These are phyloP conservation scores for Agastache rugosa DNA, from an alignment of 257 asterid species.

Conservation along the genomic window DNA sequence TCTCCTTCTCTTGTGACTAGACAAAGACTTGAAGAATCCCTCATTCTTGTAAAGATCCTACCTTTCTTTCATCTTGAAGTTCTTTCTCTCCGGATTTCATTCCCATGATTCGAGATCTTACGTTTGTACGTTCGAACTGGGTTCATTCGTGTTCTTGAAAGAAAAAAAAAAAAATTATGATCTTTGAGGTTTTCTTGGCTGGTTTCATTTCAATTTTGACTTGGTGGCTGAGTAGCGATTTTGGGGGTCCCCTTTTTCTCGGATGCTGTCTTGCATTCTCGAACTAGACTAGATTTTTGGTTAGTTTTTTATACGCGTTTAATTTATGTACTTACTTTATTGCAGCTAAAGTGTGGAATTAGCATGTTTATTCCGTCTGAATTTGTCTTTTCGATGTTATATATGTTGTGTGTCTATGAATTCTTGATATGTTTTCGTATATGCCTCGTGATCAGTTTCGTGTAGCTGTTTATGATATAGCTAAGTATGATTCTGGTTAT, in stretches of 20 bases:
- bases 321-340: neutral
- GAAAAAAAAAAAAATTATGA: constrained; percentile 36
- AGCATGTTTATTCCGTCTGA: neutral
- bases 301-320: constrained; percentile 19
- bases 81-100: constrained; percentile 26
- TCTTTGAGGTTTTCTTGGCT: constrained; percentile 49
- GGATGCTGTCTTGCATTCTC: constrained; percentile 48
- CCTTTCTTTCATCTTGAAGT: constrained; percentile 29
- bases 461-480: neutral
- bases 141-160: constrained; percentile 24
- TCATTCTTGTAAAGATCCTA: constrained; percentile 35
- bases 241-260: constrained; percentile 44
- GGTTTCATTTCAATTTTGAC: constrained; percentile 46
- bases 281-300: constrained; percentile 37
- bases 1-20: neutral
- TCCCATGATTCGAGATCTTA: constrained; percentile 35
- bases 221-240: constrained; percentile 47
- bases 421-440: neutral
- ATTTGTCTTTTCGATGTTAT: constrained; percentile 9
- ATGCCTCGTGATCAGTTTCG: neutral
- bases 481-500: neutral
- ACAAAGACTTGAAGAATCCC: constrained; percentile 15
- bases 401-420: neutral
- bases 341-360: constrained; percentile 7
- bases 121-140: constrained; percentile 31